Base-by-base conservation (phyloP, 371 early-diverging fungal species). In the Scutellospora calospora region DNA sequence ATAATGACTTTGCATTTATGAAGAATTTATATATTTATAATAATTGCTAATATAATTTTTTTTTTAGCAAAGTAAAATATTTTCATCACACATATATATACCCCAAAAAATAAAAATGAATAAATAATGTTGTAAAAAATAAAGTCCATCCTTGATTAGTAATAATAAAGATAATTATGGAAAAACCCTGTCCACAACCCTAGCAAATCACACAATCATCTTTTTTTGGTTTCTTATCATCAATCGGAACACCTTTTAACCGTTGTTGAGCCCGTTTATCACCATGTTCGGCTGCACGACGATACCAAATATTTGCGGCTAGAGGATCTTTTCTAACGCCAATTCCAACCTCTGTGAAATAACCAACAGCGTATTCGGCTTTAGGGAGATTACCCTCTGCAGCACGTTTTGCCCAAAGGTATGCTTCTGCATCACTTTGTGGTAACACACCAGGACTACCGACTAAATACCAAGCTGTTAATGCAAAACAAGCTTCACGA, bases 401-500 rank as follows among this genome's bases (percentile, higher is more conserved):
- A 1, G 96, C 95, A 54, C 93, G 89, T 74, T 88, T 89, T 9
- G 96, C 95, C 97, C 97, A 97, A 22, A 93, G 82, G 82, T 94
- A 97, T 12, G 97, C 96, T 84, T 96, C 95, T 41, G 89, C 90
- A 83, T 97, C 96, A n/a, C 91, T 92, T 83, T 95, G 95, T 27
- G 90, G 91, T 45, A 97, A 80, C 2, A 95, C 90, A 2, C 93
- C 93, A 5, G 88, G 88, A 6, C 93, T 92, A 8, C 97, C 97
- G 0, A 96, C 95, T 25, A 97, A 83, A 83, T 96, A 97, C 96
- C 96, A 97, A 52, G 95, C 95, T 0, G 96, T 93, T 52, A 97
- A 85, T 6, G 95, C 95, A 80, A 97, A 92, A 80, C 95, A 93
- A 18, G 96, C 96, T 80, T 96, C 96, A 0, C 95, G 92, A 81